phyloP scores from a whole-genome alignment of 2,329 filamentous ascomycete species.

The Nigrospora sphaerica region DNA sequence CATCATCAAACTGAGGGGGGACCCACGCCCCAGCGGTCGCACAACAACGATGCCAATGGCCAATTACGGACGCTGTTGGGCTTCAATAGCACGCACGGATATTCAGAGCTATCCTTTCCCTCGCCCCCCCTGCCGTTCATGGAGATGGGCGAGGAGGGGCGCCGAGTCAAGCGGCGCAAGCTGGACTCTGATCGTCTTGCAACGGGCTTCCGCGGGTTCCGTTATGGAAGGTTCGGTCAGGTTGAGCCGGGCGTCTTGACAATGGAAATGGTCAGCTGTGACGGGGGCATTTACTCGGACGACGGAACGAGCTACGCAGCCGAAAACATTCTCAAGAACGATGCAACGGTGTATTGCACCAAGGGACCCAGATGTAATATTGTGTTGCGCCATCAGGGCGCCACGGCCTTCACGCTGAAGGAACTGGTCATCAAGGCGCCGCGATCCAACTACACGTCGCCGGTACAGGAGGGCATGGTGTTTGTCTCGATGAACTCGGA shows the following conservation, averaged over 20 bases:
- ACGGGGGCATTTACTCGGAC: constrained; percentile 67
- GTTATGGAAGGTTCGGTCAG: constrained; percentile 82
- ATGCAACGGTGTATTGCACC: constrained; percentile 83
- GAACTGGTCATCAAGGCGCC: constrained; percentile 87
- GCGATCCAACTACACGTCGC: constrained; percentile 71
- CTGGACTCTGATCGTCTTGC: constrained; percentile 55
- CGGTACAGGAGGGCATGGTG: constrained; percentile 88
- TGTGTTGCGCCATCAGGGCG: constrained; percentile 72
- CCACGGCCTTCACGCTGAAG: constrained; percentile 73
- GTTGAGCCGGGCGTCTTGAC: constrained; percentile 73
- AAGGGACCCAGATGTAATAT: constrained; percentile 85
- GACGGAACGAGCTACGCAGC: constrained; percentile 54
- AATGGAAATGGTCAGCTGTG: constrained; percentile 86
- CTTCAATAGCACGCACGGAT: constrained; percentile 12
- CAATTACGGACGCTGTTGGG: constrained; percentile 16
- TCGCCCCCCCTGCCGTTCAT: constrained; percentile 14
- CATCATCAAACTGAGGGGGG: no score
- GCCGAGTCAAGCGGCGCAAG: constrained; percentile 62
- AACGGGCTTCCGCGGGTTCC: constrained; percentile 50
- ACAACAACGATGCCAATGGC: constrained; percentile 10
- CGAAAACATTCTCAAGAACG: constrained; percentile 78
- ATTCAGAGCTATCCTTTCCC: constrained; percentile 17
- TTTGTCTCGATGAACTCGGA: constrained; percentile 84
- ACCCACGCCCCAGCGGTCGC: no score
- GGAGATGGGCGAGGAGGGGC: constrained; percentile 23